These are phyloP conservation scores for Gossypium ekmanianum DNA, from an alignment of 345 rosid species.

Conservation along the genomic window DNA sequence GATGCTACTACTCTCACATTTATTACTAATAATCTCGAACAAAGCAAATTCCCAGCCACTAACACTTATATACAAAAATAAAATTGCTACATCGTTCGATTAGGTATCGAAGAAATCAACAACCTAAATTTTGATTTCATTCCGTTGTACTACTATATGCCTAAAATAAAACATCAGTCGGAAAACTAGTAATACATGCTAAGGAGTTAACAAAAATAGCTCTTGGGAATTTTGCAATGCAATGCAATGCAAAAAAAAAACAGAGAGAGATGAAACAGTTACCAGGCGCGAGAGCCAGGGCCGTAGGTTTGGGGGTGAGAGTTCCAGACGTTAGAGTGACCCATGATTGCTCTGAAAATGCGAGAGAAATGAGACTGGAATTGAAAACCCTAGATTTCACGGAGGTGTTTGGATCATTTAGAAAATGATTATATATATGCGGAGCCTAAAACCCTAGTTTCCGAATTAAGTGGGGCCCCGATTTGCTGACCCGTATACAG, in stretches of 20 bases:
- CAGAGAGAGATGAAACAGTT: neutral
- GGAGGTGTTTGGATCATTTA: neutral
- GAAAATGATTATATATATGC: neutral
- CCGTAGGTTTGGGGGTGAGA: constrained; percentile 53
- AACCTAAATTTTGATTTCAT: too few species aligned
- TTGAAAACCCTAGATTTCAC: neutral
- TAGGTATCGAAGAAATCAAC: neutral
- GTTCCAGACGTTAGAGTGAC: constrained; percentile 54
- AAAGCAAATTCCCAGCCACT: neutral
- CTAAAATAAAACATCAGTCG: neutral
- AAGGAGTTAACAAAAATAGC: neutral
- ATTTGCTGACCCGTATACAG: too few species aligned
- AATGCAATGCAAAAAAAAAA: too few species aligned
- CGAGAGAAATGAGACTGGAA: neutral
- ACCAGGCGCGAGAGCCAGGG: constrained; percentile 56
- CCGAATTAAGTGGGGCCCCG: neutral
- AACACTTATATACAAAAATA: neutral
- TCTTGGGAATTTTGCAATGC: neutral
- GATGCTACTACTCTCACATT: neutral
- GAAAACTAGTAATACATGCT: neutral
- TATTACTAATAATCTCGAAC: neutral
- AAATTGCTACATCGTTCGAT: neutral
- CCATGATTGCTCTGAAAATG: constrained; percentile 26
- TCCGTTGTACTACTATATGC: neutral
- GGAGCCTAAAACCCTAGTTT: neutral